Percentiles rank a stretch among this genome's conserved stretches.
phyloP scores from a whole-genome alignment of 495 filamentous ascomycete species.

The Penicillium lividum region DNA sequence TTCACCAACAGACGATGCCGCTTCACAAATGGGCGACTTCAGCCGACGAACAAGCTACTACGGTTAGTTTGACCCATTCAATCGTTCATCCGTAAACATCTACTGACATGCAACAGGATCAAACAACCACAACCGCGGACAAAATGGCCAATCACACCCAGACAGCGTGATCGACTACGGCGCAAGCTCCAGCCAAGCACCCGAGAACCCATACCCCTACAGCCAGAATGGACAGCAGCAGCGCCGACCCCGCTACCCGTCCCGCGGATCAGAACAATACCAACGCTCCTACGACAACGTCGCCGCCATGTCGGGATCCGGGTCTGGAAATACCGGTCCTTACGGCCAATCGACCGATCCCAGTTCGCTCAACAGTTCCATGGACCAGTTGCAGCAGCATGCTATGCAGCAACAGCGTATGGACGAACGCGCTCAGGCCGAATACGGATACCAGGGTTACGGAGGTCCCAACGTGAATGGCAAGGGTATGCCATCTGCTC shows the following conservation, averaged over 20 bases:
- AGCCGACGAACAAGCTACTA: conserved; percentile 67
- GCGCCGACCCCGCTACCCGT: conserved; percentile 43
- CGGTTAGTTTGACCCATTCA: conserved; percentile 38
- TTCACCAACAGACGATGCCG: conserved; percentile 24
- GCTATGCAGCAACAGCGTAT: too few species aligned
- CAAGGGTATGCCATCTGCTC: conserved; percentile 1
- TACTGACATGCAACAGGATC: background rate
- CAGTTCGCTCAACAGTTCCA: conserved; percentile 86
- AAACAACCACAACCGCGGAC: conserved; percentile 42
- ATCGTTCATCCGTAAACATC: background rate
- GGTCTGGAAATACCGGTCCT: conserved; percentile 61
- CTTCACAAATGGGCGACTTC: conserved; percentile 40
- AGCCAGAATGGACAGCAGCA: conserved; percentile 23
- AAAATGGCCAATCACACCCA: conserved; percentile 49
- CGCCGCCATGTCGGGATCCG: conserved; percentile 69
- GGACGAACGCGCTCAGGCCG: conserved; percentile 52
- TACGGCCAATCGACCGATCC: conserved; percentile 84
- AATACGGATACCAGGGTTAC: conserved; percentile 57
- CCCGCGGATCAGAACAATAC: conserved; percentile 60
- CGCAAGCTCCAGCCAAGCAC: conserved; percentile 38
- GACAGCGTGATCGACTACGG: conserved; percentile 58
- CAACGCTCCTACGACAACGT: conserved; percentile 83
- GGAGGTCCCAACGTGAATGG: conserved; percentile 31
- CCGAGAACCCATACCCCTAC: conserved; percentile 42
- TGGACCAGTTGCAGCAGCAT: conserved; percentile 61